A percentile compares a stretch with the other conserved stretches of the same genome.
These are phyloP conservation scores for Mycena indigotica DNA, from an alignment of 768 basidiomycete genomes.

Conservation along the genomic window DNA sequence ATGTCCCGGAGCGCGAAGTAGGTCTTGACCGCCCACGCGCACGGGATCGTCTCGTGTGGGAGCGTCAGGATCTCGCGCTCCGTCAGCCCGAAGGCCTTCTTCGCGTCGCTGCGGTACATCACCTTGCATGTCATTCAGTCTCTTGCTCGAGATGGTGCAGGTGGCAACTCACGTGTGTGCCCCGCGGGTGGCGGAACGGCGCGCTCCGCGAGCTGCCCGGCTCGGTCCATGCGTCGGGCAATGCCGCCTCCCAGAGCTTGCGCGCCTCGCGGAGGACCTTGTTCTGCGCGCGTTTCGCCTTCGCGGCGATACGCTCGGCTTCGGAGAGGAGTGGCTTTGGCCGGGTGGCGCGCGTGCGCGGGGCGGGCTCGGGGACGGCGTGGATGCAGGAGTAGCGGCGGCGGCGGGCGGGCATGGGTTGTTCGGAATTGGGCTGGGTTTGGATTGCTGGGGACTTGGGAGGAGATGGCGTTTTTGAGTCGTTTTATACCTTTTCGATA, in stretches of 20 bases:
- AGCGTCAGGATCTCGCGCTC: neutral
- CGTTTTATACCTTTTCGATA: no score
- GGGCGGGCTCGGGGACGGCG: neutral
- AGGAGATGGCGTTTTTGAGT: no score
- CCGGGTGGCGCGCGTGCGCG: neutral
- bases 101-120: neutral
- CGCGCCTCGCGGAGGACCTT: neutral
- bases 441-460: no score
- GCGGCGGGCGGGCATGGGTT: no score
- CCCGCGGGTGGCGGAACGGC: no score
- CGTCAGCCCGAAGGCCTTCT: neutral
- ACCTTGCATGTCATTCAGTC: no score
- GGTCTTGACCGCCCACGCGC: neutral
- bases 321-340: neutral
- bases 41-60: constrained; percentile 5
- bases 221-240: no score
- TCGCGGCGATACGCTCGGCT: neutral
- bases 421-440: no score
- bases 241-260: neutral
- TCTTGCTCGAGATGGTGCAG: no score
- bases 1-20: constrained; percentile 6
- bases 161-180: neutral
- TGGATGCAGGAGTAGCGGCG: neutral
- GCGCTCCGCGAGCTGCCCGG: no score
- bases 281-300: neutral